phyloP scores from a whole-genome alignment of 2,329 filamentous ascomycete species.

The Grosmannia clavigera region DNA sequence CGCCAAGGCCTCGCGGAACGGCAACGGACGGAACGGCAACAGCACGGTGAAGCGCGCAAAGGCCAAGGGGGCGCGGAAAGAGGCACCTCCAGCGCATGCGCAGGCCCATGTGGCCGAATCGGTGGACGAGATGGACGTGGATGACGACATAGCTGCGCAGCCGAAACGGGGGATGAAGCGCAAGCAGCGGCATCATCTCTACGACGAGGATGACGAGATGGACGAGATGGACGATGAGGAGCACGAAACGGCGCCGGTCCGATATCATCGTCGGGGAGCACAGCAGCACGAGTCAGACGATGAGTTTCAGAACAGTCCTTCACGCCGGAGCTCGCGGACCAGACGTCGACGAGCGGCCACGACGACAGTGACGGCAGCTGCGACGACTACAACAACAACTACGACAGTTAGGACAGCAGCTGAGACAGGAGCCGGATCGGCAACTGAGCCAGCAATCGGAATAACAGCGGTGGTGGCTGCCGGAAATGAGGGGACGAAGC shows the following conservation, averaged over 20 bases:
- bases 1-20: neutral
- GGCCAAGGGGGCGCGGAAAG: slow-evolving; percentile 12
- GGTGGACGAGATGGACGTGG: slow-evolving; percentile 2
- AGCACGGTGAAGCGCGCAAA: slow-evolving; percentile 2
- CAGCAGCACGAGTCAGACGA: slow-evolving; percentile 2
- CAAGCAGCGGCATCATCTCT: neutral
- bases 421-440: neutral
- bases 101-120: neutral
- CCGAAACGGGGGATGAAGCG: slow-evolving; percentile 10
- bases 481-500: neutral
- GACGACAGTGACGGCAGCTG: neutral
- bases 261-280: neutral
- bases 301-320: neutral
- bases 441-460: neutral
- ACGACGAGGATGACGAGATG: neutral
- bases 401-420: neutral
- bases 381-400: neutral
- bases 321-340: neutral
- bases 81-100: slow-evolving; percentile 8
- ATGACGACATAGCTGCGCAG: neutral
- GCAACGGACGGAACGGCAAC: neutral
- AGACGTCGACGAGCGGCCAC: neutral
- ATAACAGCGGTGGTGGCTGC: neutral
- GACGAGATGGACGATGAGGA: slow-evolving; percentile 1
- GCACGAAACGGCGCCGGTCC: neutral